phyloP scores from a whole-genome alignment of 139 green algal species.

The Closterium sp. region DNA sequence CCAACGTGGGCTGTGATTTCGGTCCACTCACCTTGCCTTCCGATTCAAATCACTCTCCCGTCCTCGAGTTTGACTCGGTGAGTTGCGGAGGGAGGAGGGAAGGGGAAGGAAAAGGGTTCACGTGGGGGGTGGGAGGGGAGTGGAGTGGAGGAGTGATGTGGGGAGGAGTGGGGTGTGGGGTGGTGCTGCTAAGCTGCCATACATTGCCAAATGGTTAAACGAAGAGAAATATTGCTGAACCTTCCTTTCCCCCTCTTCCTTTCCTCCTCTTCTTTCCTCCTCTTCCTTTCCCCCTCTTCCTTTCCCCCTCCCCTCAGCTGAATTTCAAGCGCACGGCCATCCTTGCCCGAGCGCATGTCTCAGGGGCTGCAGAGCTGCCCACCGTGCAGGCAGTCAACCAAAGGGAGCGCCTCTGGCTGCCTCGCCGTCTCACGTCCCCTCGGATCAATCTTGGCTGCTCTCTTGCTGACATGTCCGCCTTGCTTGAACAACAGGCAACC shows the following conservation, averaged over 20 bases:
- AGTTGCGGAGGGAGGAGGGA: neutral
- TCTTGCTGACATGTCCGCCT: too few relatives aligned
- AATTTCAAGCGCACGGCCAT: conserved; percentile 5
- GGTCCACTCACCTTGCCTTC: too few relatives aligned
- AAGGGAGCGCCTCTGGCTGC: too few relatives aligned
- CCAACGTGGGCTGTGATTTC: conserved; percentile 16
- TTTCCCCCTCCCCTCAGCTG: neutral
- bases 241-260: neutral
- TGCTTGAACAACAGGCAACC: too few relatives aligned
- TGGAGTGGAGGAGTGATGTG: neutral
- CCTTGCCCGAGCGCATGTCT: neutral
- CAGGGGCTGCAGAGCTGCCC: too few relatives aligned
- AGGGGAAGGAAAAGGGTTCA: too few relatives aligned
- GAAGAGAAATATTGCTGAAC: too few relatives aligned
- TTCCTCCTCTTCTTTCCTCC: neutral
- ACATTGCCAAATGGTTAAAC: neutral
- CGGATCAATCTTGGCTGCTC: too few relatives aligned
- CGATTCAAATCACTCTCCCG: conserved; percentile 22
- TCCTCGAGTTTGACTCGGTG: conserved; percentile 12
- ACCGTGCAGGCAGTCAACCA: too few relatives aligned
- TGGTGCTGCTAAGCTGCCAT: conserved; percentile 45
- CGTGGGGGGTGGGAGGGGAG: too few relatives aligned
- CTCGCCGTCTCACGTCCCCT: too few relatives aligned
- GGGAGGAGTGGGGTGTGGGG: conserved; percentile 25
- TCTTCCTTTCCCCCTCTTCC: neutral